These are phyloP conservation scores for Isatis tinctoria DNA, from an alignment of 345 rosid genomes.

Conservation along the genomic window DNA sequence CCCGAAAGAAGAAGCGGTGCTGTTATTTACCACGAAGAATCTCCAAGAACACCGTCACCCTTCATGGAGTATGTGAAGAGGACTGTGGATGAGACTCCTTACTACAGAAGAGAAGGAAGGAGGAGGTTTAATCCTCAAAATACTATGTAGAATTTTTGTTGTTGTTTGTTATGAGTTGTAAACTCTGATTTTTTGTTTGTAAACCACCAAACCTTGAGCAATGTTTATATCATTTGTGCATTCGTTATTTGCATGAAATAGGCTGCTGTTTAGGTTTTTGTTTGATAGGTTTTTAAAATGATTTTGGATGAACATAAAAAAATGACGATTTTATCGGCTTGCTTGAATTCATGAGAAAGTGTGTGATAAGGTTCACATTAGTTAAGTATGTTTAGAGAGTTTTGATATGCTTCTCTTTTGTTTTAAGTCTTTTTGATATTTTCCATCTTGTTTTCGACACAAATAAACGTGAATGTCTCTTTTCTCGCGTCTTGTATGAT, in stretches of 20 bases:
- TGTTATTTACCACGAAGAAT: slow-evolving; percentile 39
- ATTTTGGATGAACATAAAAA: neutral
- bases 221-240: slow-evolving; percentile 14
- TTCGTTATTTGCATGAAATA: neutral
- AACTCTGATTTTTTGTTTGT: slow-evolving; percentile 16
- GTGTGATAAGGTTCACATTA: too few relatives aligned
- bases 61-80: slow-evolving; percentile 78
- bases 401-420: too few relatives aligned
- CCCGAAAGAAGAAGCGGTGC: slow-evolving; percentile 51
- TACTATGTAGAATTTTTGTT: slow-evolving; percentile 45
- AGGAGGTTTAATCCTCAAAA: slow-evolving; percentile 80
- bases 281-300: neutral
- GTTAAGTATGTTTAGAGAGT: too few relatives aligned
- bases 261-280: neutral
- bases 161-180: slow-evolving; percentile 6
- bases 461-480: too few relatives aligned
- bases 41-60: slow-evolving; percentile 87
- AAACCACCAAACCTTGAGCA: neutral
- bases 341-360: neutral
- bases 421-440: too few relatives aligned
- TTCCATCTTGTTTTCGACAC: too few relatives aligned
- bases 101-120: slow-evolving; percentile 64
- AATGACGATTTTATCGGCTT: neutral
- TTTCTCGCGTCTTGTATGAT: too few relatives aligned
- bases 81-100: slow-evolving; percentile 87